Percentiles rank a stretch among this genome's conserved stretches.
These are phyloP conservation scores for Begonia loranthoides DNA, from an alignment of 306 rosid genomes.

Conservation along the genomic window DNA sequence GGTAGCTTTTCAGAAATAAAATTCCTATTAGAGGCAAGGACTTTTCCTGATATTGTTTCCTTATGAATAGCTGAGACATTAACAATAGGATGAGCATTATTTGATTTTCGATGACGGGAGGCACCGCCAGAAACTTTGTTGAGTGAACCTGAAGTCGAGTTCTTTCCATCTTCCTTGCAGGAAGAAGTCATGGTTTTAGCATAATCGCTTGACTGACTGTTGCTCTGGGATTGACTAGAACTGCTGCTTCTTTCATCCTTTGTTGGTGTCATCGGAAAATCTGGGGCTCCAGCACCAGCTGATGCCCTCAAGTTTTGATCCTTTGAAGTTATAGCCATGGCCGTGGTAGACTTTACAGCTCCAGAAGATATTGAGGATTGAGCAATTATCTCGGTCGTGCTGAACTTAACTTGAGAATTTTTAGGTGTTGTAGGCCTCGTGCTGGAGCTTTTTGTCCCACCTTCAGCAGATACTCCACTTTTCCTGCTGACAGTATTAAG, in stretches of 20 bases:
- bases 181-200: constrained; percentile 46
- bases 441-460: constrained; percentile 43
- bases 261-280: constrained; percentile 41
- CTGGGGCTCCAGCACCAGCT: constrained; percentile 33
- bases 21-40: constrained; percentile 24
- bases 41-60: constrained; percentile 42
- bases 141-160: constrained; percentile 54
- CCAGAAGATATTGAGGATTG: constrained; percentile 40
- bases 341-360: constrained; percentile 25
- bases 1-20: constrained; percentile 29
- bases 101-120: constrained; percentile 52
- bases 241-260: constrained; percentile 82
- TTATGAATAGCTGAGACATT: constrained; percentile 31
- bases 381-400: constrained; percentile 31
- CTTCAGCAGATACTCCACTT: constrained; percentile 44
- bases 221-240: constrained; percentile 79
- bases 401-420: constrained; percentile 35
- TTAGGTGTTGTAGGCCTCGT: constrained; percentile 41
- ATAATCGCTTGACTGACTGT: constrained; percentile 73
- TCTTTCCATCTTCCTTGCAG: constrained; percentile 57
- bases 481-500: constrained; percentile 44
- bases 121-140: constrained; percentile 47
- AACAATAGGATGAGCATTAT: constrained; percentile 41
- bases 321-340: constrained; percentile 20
- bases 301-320: constrained; percentile 31